Evolutionary conservation across 257 asterid species (phyloP).

Genomic region (Lavandula angustifolia): DNA sequence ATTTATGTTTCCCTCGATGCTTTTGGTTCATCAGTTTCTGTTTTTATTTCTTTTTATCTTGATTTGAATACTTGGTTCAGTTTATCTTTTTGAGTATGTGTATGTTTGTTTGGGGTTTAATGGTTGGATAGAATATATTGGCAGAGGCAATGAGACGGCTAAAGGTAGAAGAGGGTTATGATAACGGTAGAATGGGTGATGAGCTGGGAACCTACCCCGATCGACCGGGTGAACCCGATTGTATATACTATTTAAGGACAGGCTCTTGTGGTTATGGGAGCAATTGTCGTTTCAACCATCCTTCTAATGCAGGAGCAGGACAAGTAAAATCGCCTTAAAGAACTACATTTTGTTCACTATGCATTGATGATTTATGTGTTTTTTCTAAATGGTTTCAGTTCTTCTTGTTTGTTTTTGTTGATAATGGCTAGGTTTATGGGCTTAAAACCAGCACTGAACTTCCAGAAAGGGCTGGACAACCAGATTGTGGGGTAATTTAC

Average conservation of each 20-base stretch:
- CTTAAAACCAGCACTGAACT: conserved; percentile 39
- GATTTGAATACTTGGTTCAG: neutral
- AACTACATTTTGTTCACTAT: neutral
- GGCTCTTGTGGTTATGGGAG: conserved; percentile 73
- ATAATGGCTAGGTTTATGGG: conserved; percentile 39
- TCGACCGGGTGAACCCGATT: conserved; percentile 75
- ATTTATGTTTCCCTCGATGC: neutral
- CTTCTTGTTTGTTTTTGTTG: conserved; percentile 31
- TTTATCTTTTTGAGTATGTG: conserved; percentile 1
- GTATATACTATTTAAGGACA: conserved; percentile 63
- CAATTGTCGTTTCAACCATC: conserved; percentile 71
- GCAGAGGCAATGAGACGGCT: conserved; percentile 47
- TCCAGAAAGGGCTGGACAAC: conserved; percentile 65
- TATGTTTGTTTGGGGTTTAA: conserved; percentile 24
- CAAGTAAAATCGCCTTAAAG: conserved; percentile 34
- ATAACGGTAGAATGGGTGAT: conserved; percentile 42
- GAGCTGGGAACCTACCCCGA: conserved; percentile 52
- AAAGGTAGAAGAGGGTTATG: conserved; percentile 42
- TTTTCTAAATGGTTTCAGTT: conserved; percentile 14
- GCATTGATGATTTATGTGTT: conserved; percentile 1
- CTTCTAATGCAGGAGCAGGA: conserved; percentile 40
- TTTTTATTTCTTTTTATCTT: neutral
- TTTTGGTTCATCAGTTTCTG: conserved; percentile 11
- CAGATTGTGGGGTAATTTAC: conserved; percentile 60
- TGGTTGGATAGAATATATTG: conserved; percentile 25